Evolutionary conservation across 2,329 filamentous ascomycete species (phyloP).

Genomic region (Penicillium paneum): DNA sequence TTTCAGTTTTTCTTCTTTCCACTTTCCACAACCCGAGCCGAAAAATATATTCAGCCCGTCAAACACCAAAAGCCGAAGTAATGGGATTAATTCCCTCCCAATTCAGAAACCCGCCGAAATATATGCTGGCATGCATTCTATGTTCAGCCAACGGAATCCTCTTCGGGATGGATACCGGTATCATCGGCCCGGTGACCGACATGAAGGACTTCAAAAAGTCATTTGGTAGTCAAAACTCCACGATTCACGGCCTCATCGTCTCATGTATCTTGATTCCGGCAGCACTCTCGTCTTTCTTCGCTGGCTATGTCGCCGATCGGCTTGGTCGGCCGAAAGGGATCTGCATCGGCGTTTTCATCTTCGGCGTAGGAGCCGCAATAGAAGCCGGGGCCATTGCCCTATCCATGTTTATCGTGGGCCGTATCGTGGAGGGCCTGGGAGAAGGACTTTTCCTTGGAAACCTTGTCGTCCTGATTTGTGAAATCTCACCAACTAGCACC

Average conservation of each 20-base stretch:
- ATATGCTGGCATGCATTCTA: constrained; percentile 10
- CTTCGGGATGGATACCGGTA: constrained; percentile 11
- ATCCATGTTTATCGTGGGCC: constrained; percentile 54
- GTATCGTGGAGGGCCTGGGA: constrained; percentile 57
- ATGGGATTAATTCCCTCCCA: not conserved
- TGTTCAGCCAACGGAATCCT: constrained; percentile 8
- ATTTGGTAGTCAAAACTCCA: constrained; percentile 53
- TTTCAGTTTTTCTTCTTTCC: not conserved
- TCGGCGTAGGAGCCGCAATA: constrained; percentile 53
- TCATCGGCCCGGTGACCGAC: constrained; percentile 53
- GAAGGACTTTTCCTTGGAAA: constrained; percentile 59
- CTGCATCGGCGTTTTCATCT: constrained; percentile 51
- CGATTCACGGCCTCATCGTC: constrained; percentile 57
- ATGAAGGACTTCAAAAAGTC: constrained; percentile 53
- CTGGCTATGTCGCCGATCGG: constrained; percentile 52
- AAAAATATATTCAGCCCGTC: not conserved
- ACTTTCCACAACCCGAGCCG: too few species aligned
- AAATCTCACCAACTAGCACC: constrained; percentile 54
- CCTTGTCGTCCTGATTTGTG: constrained; percentile 58
- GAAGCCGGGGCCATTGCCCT: constrained; percentile 50
- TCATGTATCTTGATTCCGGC: constrained; percentile 59
- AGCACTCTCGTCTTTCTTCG: constrained; percentile 56
- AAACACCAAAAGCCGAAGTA: not conserved
- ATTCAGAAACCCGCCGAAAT: constrained; percentile 3
- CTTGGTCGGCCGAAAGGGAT: constrained; percentile 52